Conservation (phyloP, 208 protist genomes). For the Leptomonas pyrrhocoris region DNA sequence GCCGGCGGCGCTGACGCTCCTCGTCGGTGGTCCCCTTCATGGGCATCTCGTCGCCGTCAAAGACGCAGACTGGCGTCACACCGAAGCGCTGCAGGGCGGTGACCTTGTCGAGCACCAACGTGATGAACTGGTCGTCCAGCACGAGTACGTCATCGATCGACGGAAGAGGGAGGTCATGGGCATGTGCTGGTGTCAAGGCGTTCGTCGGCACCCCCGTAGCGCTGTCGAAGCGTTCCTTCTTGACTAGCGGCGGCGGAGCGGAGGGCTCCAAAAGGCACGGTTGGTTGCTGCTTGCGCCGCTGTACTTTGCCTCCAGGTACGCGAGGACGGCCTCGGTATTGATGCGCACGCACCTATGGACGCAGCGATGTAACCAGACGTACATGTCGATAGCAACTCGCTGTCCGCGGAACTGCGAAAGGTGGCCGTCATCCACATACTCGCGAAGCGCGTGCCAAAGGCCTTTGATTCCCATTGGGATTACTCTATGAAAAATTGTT, state of each 20-base stretch:
- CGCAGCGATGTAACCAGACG: constrained; percentile 83
- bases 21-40: constrained; percentile 77
- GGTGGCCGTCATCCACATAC: constrained; percentile 72
- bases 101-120: constrained; percentile 43
- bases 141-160: constrained; percentile 38
- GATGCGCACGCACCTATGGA: constrained; percentile 51
- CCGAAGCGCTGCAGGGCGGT: constrained; percentile 59
- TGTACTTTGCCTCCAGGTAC: constrained; percentile 38
- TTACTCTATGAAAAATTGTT: background rate
- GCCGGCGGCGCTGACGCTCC: constrained; percentile 45
- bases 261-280: background rate
- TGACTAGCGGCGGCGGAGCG: background rate
- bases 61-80: constrained; percentile 78
- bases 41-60: constrained; percentile 82
- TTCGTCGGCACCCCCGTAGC: background rate
- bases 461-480: constrained; percentile 84
- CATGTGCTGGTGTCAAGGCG: too few species aligned
- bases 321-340: constrained; percentile 25
- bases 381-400: constrained; percentile 89
- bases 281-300: background rate
- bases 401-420: constrained; percentile 77
- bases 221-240: background rate
- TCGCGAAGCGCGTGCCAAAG: constrained; percentile 78
- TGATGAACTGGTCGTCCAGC: constrained; percentile 41
- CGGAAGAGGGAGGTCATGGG: constrained; percentile 1